Conservation (phyloP, 257 asterid genomes). For the Nicotiana sylvestris region DNA sequence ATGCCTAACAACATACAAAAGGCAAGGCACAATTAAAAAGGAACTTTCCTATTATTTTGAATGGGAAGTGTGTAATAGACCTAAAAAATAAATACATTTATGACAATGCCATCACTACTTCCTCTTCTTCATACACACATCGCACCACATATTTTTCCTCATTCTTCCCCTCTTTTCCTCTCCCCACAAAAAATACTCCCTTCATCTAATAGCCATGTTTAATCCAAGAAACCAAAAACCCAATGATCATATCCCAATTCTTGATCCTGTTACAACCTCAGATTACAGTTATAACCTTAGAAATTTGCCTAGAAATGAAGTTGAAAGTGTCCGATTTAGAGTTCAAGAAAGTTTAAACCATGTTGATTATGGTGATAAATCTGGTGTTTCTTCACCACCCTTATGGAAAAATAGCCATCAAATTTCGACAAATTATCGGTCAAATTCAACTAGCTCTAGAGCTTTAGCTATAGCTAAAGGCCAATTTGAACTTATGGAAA, state of each 20-base stretch:
- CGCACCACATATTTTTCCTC: slow-evolving; percentile 18
- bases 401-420: slow-evolving; percentile 22
- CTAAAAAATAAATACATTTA: slow-evolving; percentile 20
- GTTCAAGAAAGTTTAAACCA: too few relatives aligned
- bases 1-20: not conserved
- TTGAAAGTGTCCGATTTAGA: too few relatives aligned
- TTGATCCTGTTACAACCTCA: slow-evolving; percentile 18
- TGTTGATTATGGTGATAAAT: slow-evolving; percentile 33
- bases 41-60: slow-evolving; percentile 22
- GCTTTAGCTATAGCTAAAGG: slow-evolving; percentile 67
- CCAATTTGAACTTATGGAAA: slow-evolving; percentile 86
- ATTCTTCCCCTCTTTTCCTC: not conserved
- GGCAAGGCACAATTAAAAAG: slow-evolving; percentile 11
- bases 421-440: slow-evolving; percentile 7
- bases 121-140: not conserved
- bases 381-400: slow-evolving; percentile 59
- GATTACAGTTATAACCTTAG: not conserved
- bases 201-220: not conserved
- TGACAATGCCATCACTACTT: slow-evolving; percentile 6
- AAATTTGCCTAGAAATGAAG: too few relatives aligned
- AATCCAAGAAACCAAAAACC: not conserved
- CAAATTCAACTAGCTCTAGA: slow-evolving; percentile 46
- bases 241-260: not conserved
- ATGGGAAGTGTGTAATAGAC: slow-evolving; percentile 22
- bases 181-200: slow-evolving; percentile 14